Base-by-base conservation (phyloP, 164 flowering plant genomes). In the Stephania japonica region DNA sequence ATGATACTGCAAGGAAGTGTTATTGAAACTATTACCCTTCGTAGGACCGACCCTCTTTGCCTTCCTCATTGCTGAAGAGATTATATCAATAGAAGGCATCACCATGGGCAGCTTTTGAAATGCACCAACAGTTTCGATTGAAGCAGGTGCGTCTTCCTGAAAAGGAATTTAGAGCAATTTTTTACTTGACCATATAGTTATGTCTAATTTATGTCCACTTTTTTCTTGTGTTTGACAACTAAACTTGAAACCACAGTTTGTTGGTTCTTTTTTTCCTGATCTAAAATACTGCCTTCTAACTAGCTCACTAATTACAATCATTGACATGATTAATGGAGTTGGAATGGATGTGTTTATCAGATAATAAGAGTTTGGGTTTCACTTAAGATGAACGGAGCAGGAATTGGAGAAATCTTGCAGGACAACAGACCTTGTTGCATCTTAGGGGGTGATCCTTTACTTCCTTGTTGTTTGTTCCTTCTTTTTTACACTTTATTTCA, bases 91-190 rank as follows among this genome's bases (percentile, higher is more conserved):
- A 38, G 98, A 89, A 70, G 93, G 98, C 94, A 86, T 87, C 76
- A 95, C 99, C 97, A 95, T 90, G 25, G 99, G 99, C 56, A 95
- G 83, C 85, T 91, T 93, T 81, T 95, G 98, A 78, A 93, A 95
- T 70, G 96, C 98, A 77, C 99, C 99, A 74, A 91, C 83, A 61
- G 72, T 79, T 80, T 89, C 93, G 41, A 77, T 56, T 69, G 80
- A 78, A 18, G 19, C 27, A 19, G 78, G 69, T 59, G 69, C 66
- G 61, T 75, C 82, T 9, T 82, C 91, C 94, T 91, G 78, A 12
- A 77, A 72, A 70, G 53, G 38, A 69, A 26, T 21, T 67, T 32
- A 24, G 71, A 53, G 70, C 12, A 71, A 63, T 12, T 59, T 59
- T 19, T 21, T 19, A 59, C 24, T 19, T 21, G 24, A 59, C 21